These are phyloP conservation scores for Pythium folliculosum DNA, from an alignment of 352 stramenopile genomes.

Conservation along the genomic window DNA sequence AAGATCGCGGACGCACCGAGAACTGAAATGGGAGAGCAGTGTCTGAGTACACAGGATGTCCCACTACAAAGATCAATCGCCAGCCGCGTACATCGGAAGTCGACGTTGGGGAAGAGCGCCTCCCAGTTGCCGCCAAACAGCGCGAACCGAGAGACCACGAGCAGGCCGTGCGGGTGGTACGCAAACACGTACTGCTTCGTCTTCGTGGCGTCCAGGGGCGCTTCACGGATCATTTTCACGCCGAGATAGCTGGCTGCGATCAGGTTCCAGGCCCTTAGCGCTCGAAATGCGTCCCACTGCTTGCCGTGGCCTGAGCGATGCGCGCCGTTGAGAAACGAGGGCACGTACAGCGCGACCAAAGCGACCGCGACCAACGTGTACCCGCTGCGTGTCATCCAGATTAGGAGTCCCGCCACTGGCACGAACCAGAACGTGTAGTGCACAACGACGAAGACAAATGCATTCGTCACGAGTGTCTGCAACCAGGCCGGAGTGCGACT, in stretches of 20 bases:
- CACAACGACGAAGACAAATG: constrained; percentile 59
- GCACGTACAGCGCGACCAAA: constrained; percentile 50
- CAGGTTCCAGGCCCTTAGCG: constrained; percentile 43
- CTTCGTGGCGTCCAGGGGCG: constrained; percentile 40
- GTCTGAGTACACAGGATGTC: not conserved
- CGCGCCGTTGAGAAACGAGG: constrained; percentile 47
- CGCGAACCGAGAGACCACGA: constrained; percentile 66
- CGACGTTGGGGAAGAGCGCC: constrained; percentile 54
- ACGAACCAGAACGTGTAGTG: constrained; percentile 72
- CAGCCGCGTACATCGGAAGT: constrained; percentile 38
- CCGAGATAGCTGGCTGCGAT: constrained; percentile 47
- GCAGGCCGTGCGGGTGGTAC: constrained; percentile 70
- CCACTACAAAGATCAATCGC: not conserved
- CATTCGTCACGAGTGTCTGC: constrained; percentile 36
- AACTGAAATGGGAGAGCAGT: constrained; percentile 25
- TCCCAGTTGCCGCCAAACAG: constrained; percentile 71
- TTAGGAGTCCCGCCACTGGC: constrained; percentile 23
- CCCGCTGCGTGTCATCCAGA: constrained; percentile 26
- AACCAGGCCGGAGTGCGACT: constrained; percentile 41
- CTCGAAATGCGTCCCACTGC: constrained; percentile 48
- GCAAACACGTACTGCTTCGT: constrained; percentile 71
- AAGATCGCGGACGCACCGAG: constrained; percentile 70
- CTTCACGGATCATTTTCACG: constrained; percentile 60
- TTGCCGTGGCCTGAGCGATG: constrained; percentile 50
- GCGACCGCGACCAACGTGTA: constrained; percentile 46